Base-by-base conservation (phyloP, 2,329 filamentous ascomycete genomes). In the Cladobotryum mycophilum region DNA sequence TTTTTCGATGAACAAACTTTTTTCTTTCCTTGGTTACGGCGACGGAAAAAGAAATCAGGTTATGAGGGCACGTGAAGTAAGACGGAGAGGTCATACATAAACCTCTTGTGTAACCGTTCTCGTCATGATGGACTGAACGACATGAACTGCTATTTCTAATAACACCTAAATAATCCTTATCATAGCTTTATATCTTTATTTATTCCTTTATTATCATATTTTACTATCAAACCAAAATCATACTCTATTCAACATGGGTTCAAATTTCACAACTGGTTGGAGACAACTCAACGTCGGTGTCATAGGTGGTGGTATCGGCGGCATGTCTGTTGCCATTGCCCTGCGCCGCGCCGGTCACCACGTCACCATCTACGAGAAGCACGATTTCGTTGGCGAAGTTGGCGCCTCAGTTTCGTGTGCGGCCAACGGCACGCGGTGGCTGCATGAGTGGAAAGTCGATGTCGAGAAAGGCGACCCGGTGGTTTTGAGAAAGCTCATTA, bases 401-500 rank as follows among this genome's bases (percentile, higher is more conserved):
- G 84, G 84, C 12, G 82, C 82, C 0, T 85, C 82, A 0, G 76
- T 86, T 0, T 83, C 79, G 0, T 86, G 83, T 58, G 84, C 84
- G 1, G 82, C 84, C 9, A 88, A 88, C 58, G 84, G 84, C 7
- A 84, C 83, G 1, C 74, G 81, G 43, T 88, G 83, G 83, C 69
- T 88, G 7, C 77, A 85, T 54, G 81, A 85, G 62, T 88, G 84
- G 84, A 71, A 70, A 0, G 81, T 87, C 1, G 80, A 87, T 58
- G 71, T 87, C 1, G 68, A 69, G 13, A 81, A 80, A 59, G 84
- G 83, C 8, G 78, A 85, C 51, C 82, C 82, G 0, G 84, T 88
- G 2, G 69, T 86, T 1, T 67, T 88, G 45, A 74, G 74, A 64
- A 82, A 82, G 59, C 73, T 88, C 47, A 86, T 88, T 68, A 85